Percentiles rank a stretch among this genome's conserved stretches.
Evolutionary conservation across 2,329 filamentous ascomycete genomes (phyloP).

Genomic region (Grosmannia huntii): DNA sequence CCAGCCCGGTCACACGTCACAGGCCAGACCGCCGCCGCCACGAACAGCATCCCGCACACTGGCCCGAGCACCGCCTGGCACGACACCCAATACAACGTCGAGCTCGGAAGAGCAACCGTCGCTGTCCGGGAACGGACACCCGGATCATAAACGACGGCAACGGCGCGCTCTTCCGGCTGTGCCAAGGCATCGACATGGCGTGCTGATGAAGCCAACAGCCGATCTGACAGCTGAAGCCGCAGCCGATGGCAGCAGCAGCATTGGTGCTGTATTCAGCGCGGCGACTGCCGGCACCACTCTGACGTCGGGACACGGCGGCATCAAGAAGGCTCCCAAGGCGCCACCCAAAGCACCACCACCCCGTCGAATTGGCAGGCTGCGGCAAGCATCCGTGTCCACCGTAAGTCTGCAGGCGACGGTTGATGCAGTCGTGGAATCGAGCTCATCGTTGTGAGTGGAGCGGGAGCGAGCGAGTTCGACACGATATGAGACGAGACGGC

Average conservation of each 20-base stretch:
- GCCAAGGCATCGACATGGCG: conserved; percentile 42
- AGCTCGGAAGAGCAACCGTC: neutral
- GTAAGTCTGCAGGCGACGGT: conserved; percentile 8
- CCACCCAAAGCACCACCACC: conserved; percentile 14
- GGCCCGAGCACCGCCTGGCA: neutral
- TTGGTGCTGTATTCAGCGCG: neutral
- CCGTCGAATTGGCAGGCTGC: conserved; percentile 9
- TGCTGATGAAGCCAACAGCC: conserved; percentile 21
- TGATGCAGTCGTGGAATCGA: neutral
- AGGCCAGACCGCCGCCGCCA: neutral
- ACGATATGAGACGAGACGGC: neutral
- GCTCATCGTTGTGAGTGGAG: neutral
- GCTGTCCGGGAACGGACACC: neutral
- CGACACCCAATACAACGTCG: neutral
- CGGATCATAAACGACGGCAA: conserved; percentile 13
- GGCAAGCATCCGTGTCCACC: conserved; percentile 9
- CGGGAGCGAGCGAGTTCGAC: neutral
- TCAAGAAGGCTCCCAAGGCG: conserved; percentile 14
- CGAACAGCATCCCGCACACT: neutral
- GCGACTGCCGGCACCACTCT: neutral
- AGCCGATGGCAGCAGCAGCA: neutral
- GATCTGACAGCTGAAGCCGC: neutral
- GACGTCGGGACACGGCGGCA: neutral
- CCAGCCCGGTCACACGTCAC: neutral
- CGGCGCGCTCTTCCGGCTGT: conserved; percentile 41